phyloP scores from a whole-genome alignment of 192 early-diverging fungal genomes.

The Chytriomyces confervae region DNA sequence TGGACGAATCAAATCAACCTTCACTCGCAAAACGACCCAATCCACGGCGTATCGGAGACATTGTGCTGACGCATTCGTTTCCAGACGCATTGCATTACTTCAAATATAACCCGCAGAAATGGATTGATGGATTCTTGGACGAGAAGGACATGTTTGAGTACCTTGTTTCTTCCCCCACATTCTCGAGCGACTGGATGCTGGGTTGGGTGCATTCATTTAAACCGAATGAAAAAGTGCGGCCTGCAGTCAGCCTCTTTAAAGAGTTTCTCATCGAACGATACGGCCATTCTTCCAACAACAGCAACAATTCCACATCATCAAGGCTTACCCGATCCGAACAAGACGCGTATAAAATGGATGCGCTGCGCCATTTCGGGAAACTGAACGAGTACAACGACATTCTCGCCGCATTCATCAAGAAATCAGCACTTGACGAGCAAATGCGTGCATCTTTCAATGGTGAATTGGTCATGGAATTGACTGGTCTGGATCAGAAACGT shows the following conservation, averaged over 20 bases:
- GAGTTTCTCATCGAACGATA: too few relatives aligned
- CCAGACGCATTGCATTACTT: background rate
- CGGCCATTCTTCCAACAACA: background rate
- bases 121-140: constrained; percentile 2
- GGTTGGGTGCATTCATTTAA: too few relatives aligned
- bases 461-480: background rate
- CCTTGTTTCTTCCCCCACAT: background rate
- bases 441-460: background rate
- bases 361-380: background rate
- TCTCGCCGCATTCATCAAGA: background rate
- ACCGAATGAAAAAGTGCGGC: too few relatives aligned
- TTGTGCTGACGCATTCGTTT: background rate
- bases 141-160: background rate
- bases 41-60: background rate
- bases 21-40: background rate
- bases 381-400: background rate
- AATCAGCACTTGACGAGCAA: background rate
- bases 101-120: background rate
- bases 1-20: background rate
- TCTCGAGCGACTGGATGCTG: background rate
- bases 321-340: background rate
- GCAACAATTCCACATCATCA: background rate
- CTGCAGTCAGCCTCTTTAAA: too few relatives aligned
- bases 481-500: background rate
- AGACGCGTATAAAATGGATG: background rate